Base-by-base conservation (phyloP, 331 rosid species). In the Prunus yedoensis region DNA sequence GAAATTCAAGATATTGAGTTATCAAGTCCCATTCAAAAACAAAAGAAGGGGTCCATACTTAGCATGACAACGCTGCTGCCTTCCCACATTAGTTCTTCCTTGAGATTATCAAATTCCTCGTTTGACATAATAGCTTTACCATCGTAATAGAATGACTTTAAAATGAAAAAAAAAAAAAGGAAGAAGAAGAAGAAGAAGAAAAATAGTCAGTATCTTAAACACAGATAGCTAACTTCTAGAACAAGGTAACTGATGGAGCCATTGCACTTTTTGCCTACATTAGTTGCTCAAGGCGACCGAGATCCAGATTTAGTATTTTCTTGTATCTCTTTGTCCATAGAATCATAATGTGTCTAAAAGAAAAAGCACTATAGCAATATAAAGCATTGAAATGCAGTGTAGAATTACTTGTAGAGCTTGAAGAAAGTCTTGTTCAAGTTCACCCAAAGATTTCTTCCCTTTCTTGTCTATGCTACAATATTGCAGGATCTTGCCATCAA, bases 11-110 rank as follows among this genome's bases (percentile, higher is more conserved):
- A 74, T 14, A 58, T 47, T 74, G 59, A 25, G 17, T 45, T 43
- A 28, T 68, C 57, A 58, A 41, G 50, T 43, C 12, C 23, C 25
- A 45, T 73, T 11, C 18, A 25, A 38, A 73, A 66, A 23, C 3
- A 41, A n/a, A 65, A n/a, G 10, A 75, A 79, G 73, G 46, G 66
- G 65, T 81, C 70, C 81, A 23, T 89, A 94, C 99, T 94, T 84
- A 94, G 92, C 99, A 94, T 94, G 71, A 94, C 99, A 77, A 94
- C 99, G 27, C 90, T 89, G 89, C 99, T 94, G 79, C 99, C 99
- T 89, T 94, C 99, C 99, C 99, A 94, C 97, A 94, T 94, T 61
- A 94, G 84, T 85, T 94, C 99, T 85, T 94, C 99, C 85, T 94
- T 94, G 62, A 94, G 97, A 85, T 85, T 92, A 83, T 94, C 99